Conservation (phyloP, 352 stramenopile species). For the Phytophthora citricola region DNA sequence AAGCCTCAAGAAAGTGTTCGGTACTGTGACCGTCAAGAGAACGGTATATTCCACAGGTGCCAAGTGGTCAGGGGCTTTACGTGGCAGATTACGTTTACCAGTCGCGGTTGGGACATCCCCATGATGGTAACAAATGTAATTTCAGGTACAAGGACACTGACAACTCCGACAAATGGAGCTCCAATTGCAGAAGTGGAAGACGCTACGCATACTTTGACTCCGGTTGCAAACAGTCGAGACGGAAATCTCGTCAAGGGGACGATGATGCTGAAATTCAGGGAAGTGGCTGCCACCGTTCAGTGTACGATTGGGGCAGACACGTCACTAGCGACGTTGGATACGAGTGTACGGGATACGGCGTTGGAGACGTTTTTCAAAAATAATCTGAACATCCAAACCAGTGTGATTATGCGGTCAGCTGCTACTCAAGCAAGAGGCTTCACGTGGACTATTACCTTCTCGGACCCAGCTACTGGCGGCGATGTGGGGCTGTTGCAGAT, state of each 20-base stretch:
- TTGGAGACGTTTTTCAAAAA: constrained; percentile 53
- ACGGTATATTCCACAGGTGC: constrained; percentile 80
- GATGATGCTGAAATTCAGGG: constrained; percentile 69
- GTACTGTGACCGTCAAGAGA: constrained; percentile 83
- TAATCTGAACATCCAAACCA: constrained; percentile 53
- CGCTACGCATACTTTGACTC: constrained; percentile 38
- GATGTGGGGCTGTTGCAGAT: constrained; percentile 75
- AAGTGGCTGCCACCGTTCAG: constrained; percentile 39
- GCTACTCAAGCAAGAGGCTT: constrained; percentile 75
- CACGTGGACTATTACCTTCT: constrained; percentile 86
- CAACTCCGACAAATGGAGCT: constrained; percentile 2
- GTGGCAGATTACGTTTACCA: constrained; percentile 94
- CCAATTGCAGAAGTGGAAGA: constrained; percentile 59
- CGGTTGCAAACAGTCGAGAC: constrained; percentile 75
- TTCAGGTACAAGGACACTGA: constrained; percentile 3
- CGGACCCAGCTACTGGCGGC: constrained; percentile 67
- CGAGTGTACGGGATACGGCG: constrained; percentile 37
- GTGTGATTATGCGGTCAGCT: constrained; percentile 64
- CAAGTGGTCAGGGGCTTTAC: constrained; percentile 95
- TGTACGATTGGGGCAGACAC: constrained; percentile 61
- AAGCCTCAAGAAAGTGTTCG: constrained; percentile 78
- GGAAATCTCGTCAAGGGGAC: constrained; percentile 92
- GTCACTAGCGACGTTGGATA: constrained; percentile 32
- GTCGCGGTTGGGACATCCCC: constrained; percentile 85
- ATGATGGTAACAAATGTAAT: constrained; percentile 52